These are phyloP conservation scores for Fusarium duplospermum DNA, from an alignment of 2,329 filamentous ascomycete genomes.

Conservation along the genomic window DNA sequence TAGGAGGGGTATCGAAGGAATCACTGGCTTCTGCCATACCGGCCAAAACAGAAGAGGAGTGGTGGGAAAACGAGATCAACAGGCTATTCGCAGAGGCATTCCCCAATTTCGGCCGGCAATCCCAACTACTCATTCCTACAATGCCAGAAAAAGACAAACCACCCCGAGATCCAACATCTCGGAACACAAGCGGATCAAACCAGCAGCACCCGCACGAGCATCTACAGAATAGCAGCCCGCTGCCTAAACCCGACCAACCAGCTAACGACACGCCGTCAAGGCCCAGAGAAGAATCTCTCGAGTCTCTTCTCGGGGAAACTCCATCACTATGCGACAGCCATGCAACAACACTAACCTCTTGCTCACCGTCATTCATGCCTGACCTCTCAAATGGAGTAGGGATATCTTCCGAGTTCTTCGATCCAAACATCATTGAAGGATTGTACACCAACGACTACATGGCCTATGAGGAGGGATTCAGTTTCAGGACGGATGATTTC, in stretches of 20 bases:
- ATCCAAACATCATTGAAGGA: neutral
- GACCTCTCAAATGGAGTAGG: neutral
- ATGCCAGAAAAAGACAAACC: neutral
- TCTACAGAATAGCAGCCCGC: neutral
- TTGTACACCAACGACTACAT: neutral
- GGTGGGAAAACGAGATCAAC: neutral
- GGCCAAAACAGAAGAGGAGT: neutral
- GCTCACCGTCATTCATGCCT: neutral
- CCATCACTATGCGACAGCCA: neutral
- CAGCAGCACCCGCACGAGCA: neutral
- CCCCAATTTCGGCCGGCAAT: neutral
- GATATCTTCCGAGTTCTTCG: neutral
- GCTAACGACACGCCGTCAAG: neutral
- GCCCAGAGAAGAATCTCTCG: neutral
- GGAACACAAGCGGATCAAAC: neutral
- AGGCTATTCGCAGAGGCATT: neutral
- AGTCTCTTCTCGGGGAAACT: neutral
- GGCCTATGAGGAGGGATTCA: neutral
- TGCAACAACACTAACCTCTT: neutral
- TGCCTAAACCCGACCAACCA: neutral
- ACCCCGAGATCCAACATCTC: neutral
- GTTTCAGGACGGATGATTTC: neutral
- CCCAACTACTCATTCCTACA: neutral
- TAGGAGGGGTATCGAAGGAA: neutral
- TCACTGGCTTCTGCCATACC: neutral